phyloP scores from a whole-genome alignment of 345 rosid genomes.

The Citrus maxima region DNA sequence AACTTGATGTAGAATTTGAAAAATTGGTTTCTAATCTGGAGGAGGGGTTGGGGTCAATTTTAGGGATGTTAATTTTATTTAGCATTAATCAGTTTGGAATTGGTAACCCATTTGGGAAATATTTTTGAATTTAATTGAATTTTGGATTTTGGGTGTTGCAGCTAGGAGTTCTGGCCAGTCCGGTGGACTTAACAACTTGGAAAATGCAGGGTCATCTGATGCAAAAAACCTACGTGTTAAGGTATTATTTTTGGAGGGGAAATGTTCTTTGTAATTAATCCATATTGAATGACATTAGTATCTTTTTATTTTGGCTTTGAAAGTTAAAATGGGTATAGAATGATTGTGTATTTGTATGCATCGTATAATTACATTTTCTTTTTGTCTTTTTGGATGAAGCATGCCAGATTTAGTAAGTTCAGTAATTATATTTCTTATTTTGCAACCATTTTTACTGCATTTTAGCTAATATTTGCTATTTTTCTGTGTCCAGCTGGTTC shows the following conservation, averaged over 20 bases:
- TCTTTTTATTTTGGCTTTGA: background rate
- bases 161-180: conserved; percentile 66
- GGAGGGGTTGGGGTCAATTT: background rate
- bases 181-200: conserved; percentile 54
- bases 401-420: background rate
- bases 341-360: background rate
- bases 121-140: conserved; percentile 11
- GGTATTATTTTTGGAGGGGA: conserved; percentile 33
- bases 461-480: conserved; percentile 16
- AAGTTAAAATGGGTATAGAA: background rate
- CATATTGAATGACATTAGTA: background rate
- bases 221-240: conserved; percentile 84
- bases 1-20: conserved; percentile 1
- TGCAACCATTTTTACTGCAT: background rate
- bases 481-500: conserved; percentile 60
- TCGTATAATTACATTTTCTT: background rate
- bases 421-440: background rate
- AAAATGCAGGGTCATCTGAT: conserved; percentile 45
- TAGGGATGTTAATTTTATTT: background rate
- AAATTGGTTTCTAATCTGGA: background rate
- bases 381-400: background rate
- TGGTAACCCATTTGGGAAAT: conserved; percentile 18
- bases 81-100: conserved; percentile 3
- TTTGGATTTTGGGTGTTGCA: conserved; percentile 20
- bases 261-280: background rate